A percentile compares a stretch with the other conserved stretches of the same genome.
These are phyloP conservation scores for Solanum ahanhuiri DNA, from an alignment of 257 asterid genomes.

Conservation along the genomic window DNA sequence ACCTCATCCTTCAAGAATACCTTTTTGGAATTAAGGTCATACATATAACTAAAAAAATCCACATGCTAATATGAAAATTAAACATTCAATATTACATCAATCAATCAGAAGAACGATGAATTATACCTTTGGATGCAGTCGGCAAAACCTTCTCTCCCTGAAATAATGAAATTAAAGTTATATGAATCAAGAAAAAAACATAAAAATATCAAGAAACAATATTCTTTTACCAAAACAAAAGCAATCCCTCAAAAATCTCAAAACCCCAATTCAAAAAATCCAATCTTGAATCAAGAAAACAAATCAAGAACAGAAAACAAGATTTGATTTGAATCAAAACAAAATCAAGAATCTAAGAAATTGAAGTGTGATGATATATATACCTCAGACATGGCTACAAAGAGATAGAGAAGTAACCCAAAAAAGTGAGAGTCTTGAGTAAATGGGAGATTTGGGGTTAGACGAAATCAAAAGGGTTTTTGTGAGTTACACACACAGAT, in stretches of 20 bases:
- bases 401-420: neutral
- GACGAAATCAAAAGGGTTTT: constrained; percentile 4
- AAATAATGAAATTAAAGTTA: neutral
- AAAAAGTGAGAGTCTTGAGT: neutral
- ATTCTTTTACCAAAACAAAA: neutral
- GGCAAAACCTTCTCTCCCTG: constrained; percentile 6
- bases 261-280: neutral
- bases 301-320: neutral
- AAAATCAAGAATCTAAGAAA: neutral
- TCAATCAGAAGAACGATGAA: neutral
- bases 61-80: neutral
- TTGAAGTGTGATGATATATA: neutral
- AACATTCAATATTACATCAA: neutral
- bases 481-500: neutral
- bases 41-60: neutral
- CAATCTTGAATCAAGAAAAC: neutral
- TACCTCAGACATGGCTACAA: constrained; percentile 37
- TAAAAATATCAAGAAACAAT: neutral
- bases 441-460: constrained; percentile 5
- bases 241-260: neutral
- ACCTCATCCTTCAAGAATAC: neutral
- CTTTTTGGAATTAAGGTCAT: neutral
- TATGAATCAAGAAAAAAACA: neutral
- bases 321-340: neutral
- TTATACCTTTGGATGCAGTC: neutral